These are phyloP conservation scores for Aureobasidium sp. DNA, from an alignment of 2,329 filamentous ascomycete species.

Conservation along the genomic window DNA sequence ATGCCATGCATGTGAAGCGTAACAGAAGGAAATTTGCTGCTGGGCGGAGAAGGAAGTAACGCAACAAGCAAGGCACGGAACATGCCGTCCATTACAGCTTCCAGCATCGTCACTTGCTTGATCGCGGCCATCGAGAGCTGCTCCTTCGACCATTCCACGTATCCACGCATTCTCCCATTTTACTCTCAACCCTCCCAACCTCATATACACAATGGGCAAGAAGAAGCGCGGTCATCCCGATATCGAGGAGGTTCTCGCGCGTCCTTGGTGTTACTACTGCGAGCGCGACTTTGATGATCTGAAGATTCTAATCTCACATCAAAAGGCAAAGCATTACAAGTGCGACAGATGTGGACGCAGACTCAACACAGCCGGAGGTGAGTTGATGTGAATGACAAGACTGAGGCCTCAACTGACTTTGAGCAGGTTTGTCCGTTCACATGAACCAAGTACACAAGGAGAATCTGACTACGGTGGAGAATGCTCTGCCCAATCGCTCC, in stretches of 20 bases:
- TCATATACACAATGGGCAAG: constrained; percentile 59
- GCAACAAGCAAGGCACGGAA: not conserved
- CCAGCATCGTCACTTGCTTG: constrained; percentile 9
- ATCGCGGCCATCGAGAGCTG: constrained; percentile 4
- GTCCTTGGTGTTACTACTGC: constrained; percentile 99
- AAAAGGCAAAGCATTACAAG: constrained; percentile 99
- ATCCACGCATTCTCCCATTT: not conserved
- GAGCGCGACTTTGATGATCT: constrained; percentile 97
- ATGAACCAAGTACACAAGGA: constrained; percentile 99
- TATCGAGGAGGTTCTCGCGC: constrained; percentile 77
- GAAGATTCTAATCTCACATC: constrained; percentile 92
- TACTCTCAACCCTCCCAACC: not conserved
- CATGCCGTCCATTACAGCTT: not conserved
- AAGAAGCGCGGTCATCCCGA: constrained; percentile 83
- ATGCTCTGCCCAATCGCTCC: constrained; percentile 79
- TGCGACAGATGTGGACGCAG: constrained; percentile 84
- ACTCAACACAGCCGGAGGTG: constrained; percentile 91
- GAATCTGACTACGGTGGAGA: constrained; percentile 77
- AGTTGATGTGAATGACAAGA: constrained; percentile 24
- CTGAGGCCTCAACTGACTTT: not conserved
- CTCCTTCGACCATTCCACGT: not conserved
- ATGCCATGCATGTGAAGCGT: constrained; percentile 1
- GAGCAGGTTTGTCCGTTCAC: constrained; percentile 80
- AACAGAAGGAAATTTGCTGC: constrained; percentile 10
- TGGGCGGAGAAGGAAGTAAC: constrained; percentile 8